Evolutionary conservation across 2,329 filamentous ascomycete genomes (phyloP), one percentile per base, ranked within the genome.

Genomic region (Magnaporthiopsis incrustans): DNA sequence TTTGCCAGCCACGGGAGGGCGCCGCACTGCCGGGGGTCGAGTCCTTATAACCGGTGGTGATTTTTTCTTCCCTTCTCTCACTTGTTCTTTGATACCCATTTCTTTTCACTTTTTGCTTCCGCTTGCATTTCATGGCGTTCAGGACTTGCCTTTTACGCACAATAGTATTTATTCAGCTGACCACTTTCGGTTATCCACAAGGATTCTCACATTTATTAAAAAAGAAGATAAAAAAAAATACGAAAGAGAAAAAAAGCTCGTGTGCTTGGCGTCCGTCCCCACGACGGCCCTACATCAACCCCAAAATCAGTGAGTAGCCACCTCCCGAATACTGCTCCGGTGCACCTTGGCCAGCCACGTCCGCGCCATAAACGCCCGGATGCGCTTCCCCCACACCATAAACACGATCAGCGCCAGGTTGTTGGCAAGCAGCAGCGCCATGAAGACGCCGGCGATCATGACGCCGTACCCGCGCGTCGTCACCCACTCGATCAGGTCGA

Each of bases 401-500:
- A 84, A 84, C 1, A 81, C 69, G 53, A 82, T 67, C 7, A 83
- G 70, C 59, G 74, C 71, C 63, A 83, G 66, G 69, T 83, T 82
- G 70, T 83, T 84, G 6, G 72, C 75, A 38, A 82, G 71, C 62
- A 83, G 67, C n/a, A 84, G 73, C 11, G 73, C 77, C 26, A 77
- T 73, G 66, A 84, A 84, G 3, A 78, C 79, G 1, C 80, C 81
- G 4, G 77, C 74, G 62, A 84, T 83, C n/a, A 83, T 78, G 1
- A 77, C 77, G 1, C 76, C 76, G 67, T 83, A 84, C 4, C 82
- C 81, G n/a, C 73, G 74, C 61, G 77, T 66, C 64, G 76, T 65
- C 30, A 84, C 77, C 81, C 81, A 84, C 65, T 82, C 77, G 22
- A 84, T 71, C 62, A 84, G 72, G 64, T 82, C 76, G 62, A 80